Evolutionary conservation across 805 yeast genomes (phyloP), one percentile per base, ranked within the genome.

Genomic region (Naumovozyma dairenensis): DNA sequence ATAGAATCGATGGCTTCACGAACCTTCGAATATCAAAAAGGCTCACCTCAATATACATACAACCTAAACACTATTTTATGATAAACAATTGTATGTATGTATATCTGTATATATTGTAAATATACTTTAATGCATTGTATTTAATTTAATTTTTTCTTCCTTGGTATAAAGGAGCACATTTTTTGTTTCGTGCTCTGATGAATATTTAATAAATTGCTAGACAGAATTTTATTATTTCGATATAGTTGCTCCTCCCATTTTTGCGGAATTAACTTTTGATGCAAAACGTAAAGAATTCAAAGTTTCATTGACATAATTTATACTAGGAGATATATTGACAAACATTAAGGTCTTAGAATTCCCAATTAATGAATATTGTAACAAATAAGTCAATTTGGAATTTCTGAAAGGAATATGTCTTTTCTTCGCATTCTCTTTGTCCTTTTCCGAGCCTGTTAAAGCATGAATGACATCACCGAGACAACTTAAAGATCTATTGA

Each of bases 381-480:
- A 63, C 10, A 87, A 62, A 51, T 83, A 83, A 0, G 98, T 89
- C 50, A 89, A 69, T 53, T 92, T 92, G 6, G 96, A 85, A 57
- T 92, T 96, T 51, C 98, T 66, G 60, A 85, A 92, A 0, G 98
- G 98, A 14, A 92, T 72, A 55, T 92, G 97, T 29, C 59, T 55
- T 29, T 44, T 33, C n/a, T n/a, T n/a, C n/a, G n/a, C n/a, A n/a
- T n/a, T n/a, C n/a, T n/a, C n/a, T 16, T 36, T 40, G 22, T 30
- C 34, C 22, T 30, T 33, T n/a, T 34, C 35, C n/a, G 42, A 37
- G 55, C 59, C 77, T 73, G 28, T 92, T 25, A 85, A 63, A 1
- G 89, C 75, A 44, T 71, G 67, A 7, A 89, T 87, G 2, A 89
- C 98, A 57, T 86, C 95, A 2, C 96, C 95, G 13, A 89, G 65